Base-by-base conservation (phyloP, 495 filamentous ascomycete genomes). In the Monascus purpureus region DNA sequence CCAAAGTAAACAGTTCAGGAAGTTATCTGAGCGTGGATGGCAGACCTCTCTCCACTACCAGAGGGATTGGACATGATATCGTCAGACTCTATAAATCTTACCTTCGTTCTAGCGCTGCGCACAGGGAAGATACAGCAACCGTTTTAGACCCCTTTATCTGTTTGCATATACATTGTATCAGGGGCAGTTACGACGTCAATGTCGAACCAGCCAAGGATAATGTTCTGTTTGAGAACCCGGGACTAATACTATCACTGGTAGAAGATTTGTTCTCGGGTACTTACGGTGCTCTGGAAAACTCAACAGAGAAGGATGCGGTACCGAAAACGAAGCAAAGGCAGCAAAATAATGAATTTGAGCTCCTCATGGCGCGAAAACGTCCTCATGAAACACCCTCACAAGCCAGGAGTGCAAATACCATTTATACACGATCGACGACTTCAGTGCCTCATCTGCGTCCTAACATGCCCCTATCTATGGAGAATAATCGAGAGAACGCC, bases 181-280 rank as follows among this genome's bases (percentile, higher is more conserved):
- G 47, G 3, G 72, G 68, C 9, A 78, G 65, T 29, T 95, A 97
- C 39, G 88, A 96, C 58, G 67, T 72, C 2, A 96, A 94, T 43
- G 65, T 96, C 32, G 86, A 96, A 45, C 86, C 87, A 0, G 70
- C 78, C 0, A 97, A 97, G 48, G 80, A 95, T 39, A 78, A 94
- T 49, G 70, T 95, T 2, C 33, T 93, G 0, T 93, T 97, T 45
- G 59, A 66, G 17, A 59, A 90, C 26, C 60, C 73, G 17, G 47
- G 70, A 0, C 2, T 40, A 2, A 33, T 93, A 3, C 15, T 79
- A 2, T 42, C 49, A 2, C 37, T 67, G 3, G 62, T 77, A 2
- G 69, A 78, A 28, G 42, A 43, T 0, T 46, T 83, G 2, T 72
- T 88, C 8, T 42, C 41, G 6, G 46, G 52, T 12, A 42, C 66